phyloP scores from a whole-genome alignment of 1,284 basidiomycete genomes.

The Phaffia rhodozyma region DNA sequence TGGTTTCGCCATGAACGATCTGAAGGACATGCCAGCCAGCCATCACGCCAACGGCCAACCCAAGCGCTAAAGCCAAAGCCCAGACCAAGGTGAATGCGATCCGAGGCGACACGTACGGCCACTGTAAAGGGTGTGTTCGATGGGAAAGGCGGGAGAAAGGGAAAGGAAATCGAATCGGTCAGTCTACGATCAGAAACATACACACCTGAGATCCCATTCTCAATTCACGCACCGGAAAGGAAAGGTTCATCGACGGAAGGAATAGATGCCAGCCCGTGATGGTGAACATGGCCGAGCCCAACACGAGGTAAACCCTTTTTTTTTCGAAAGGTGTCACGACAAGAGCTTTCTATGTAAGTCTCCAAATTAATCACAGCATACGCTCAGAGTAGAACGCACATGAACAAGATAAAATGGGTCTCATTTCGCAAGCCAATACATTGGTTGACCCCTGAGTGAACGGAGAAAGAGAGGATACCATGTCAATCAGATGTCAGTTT shows the following conservation, averaged over 20 bases:
- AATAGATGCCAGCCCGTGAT: constrained; percentile 9
- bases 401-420: constrained; percentile 88
- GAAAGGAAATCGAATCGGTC: no score
- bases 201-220: constrained; percentile 8
- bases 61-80: constrained; percentile 33
- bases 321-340: not conserved
- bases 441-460: constrained; percentile 74
- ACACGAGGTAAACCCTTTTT: constrained; percentile 14
- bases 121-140: no score
- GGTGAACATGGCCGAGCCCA: constrained; percentile 9
- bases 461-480: not conserved
- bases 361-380: not conserved
- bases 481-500: not conserved
- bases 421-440: constrained; percentile 94
- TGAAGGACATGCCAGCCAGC: constrained; percentile 66
- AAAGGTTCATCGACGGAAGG: constrained; percentile 10
- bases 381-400: constrained; percentile 42
- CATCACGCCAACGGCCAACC: constrained; percentile 70
- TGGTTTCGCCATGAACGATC: constrained; percentile 68
- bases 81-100: constrained; percentile 6
- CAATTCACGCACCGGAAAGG: not conserved
- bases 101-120: no score
- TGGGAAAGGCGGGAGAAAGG: no score
- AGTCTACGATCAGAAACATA: no score
- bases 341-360: not conserved